These are phyloP conservation scores for Chalara sp. DNA, from an alignment of 2,329 filamentous ascomycete genomes.

Conservation along the genomic window DNA sequence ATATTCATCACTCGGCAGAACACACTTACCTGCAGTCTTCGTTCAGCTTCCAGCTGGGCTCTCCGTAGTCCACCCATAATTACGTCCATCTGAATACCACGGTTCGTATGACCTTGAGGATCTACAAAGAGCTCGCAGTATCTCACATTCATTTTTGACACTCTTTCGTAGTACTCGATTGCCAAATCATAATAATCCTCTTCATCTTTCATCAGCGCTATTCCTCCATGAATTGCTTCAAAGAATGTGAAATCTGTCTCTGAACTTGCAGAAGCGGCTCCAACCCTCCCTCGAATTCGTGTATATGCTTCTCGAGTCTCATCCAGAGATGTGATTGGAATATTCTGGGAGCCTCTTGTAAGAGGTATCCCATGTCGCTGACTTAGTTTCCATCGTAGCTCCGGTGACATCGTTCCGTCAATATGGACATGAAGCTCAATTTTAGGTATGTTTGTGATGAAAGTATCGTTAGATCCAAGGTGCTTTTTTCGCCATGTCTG, in stretches of 20 bases:
- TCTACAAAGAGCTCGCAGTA: constrained; percentile 77
- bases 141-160: constrained; percentile 53
- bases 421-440: constrained; percentile 77
- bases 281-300: constrained; percentile 12
- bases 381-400: constrained; percentile 62
- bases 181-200: constrained; percentile 67
- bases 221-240: constrained; percentile 69
- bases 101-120: constrained; percentile 62
- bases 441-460: constrained; percentile 62
- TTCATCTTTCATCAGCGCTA: constrained; percentile 56
- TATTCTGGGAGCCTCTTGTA: constrained; percentile 5
- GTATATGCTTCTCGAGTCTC: constrained; percentile 11
- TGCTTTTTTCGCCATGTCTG: too few relatives aligned
- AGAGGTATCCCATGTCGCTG: constrained; percentile 47
- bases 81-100: constrained; percentile 54
- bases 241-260: constrained; percentile 42
- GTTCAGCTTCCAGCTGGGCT: constrained; percentile 51
- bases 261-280: not conserved
- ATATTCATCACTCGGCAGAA: too few relatives aligned
- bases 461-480: constrained; percentile 17
- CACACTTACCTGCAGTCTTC: not conserved
- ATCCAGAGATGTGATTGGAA: constrained; percentile 8
- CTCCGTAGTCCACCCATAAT: constrained; percentile 55
- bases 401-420: constrained; percentile 65
- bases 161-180: constrained; percentile 61